Evolutionary conservation across 1,284 basidiomycete genomes (phyloP).

Genomic region (Pseudozyma hubeiensis): DNA sequence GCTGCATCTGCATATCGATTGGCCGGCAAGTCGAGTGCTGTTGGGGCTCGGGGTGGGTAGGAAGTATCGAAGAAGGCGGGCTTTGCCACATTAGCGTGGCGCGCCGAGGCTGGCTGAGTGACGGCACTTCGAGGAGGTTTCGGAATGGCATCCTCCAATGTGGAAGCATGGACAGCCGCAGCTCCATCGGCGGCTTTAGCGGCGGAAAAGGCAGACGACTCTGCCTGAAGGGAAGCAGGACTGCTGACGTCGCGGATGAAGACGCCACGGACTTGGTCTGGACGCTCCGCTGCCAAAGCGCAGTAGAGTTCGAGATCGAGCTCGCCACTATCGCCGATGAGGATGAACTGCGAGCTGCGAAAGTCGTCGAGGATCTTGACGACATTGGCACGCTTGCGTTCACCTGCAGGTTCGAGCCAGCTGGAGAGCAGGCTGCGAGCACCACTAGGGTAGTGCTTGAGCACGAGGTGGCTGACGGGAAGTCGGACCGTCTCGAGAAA

Average conservation of each 20-base stretch:
- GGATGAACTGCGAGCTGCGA: constrained; percentile 53
- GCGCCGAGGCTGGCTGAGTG: constrained; percentile 21
- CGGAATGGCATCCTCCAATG: constrained; percentile 9
- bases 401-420: constrained; percentile 58
- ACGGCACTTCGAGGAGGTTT: constrained; percentile 24
- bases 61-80: constrained; percentile 37
- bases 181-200: neutral
- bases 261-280: constrained; percentile 54
- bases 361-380: constrained; percentile 55
- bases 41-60: constrained; percentile 27
- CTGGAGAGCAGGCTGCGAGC: constrained; percentile 46
- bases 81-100: constrained; percentile 8
- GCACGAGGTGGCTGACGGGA: constrained; percentile 73
- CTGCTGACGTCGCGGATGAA: constrained; percentile 64
- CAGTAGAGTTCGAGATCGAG: constrained; percentile 65
- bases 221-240: constrained; percentile 1
- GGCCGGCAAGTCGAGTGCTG: constrained; percentile 24
- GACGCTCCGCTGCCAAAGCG: constrained; percentile 58
- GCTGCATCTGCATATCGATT: constrained; percentile 15
- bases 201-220: constrained; percentile 10
- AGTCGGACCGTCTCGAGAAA: constrained; percentile 80
- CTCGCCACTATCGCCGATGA: constrained; percentile 65
- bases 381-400: constrained; percentile 54
- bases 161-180: neutral
- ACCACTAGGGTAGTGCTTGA: constrained; percentile 59